Base-by-base conservation (phyloP, 257 asterid genomes). In the Solanum etuberosum region DNA sequence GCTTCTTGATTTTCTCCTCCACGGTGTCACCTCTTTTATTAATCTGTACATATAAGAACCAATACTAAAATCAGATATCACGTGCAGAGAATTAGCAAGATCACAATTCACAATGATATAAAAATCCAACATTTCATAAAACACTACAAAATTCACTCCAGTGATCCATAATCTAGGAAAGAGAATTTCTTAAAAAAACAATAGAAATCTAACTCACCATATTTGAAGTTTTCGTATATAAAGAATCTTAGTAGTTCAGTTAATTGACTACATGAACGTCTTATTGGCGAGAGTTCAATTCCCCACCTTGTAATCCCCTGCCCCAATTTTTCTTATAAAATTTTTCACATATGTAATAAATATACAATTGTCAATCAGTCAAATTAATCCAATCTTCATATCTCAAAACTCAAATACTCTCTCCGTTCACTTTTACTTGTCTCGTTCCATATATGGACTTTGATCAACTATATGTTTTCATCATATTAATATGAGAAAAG, bases 21-120 rank as follows among this genome's bases (percentile, higher is more conserved):
- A 95, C 98, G 9, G 73, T 90, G 25, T 97, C 99, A 76, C 99
- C 99, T 91, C 99, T 95, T 91, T 95, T 94, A 90, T 91, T 95
- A 83, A 97, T 94, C 99, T 97, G 95, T 27, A 81, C 43, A 48
- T 9, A 70, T 42, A 15, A 46, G 23, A 27, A 7, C 42, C n/a
- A 23, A 72, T 72, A 25, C 87, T 1, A 11, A 43, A 48, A 72
- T 31, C 70, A 81, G 70, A 48, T 27, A 81, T 48, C 68, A 1
- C 14, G 16, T 48, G 85, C 70, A 81, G n/a, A 81, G 23, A 76
- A 76, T n/a, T 40, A 40, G 85, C 20, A 81, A 20, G 7, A 48
- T 38, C 67, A 81, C 31, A 63, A 23, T n/a, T 31, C 48, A 74
- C 43, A 72, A 34, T 35, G n/a, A 72, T 35, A 35, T 9, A 20